These are phyloP conservation scores for Nannochloropsis salina DNA, from an alignment of 108 stramenopile species.

Conservation along the genomic window DNA sequence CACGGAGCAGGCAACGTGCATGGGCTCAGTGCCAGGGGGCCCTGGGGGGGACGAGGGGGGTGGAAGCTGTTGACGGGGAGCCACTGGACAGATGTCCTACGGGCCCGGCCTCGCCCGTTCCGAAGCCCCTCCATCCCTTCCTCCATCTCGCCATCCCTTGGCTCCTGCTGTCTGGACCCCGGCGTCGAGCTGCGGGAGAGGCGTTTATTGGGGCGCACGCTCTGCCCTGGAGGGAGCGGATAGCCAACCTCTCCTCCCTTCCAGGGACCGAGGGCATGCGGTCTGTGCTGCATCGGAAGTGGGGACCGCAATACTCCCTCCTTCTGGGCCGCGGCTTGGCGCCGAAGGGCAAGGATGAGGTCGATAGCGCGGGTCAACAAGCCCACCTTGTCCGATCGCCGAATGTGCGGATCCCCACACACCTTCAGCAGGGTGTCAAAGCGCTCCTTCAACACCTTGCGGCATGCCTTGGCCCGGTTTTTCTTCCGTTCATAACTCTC, in stretches of 20 bases:
- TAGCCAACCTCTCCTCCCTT: neutral
- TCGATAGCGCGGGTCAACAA: neutral
- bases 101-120: neutral
- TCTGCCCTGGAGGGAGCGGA: neutral
- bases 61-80: neutral
- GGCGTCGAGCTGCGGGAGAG: neutral
- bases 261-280: too few relatives aligned
- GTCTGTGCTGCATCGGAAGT: too few relatives aligned
- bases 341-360: neutral
- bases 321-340: neutral
- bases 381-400: conserved; percentile 4
- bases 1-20: neutral
- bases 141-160: neutral
- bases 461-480: neutral
- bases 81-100: neutral
- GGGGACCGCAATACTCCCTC: neutral
- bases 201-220: neutral
- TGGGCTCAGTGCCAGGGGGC: neutral
- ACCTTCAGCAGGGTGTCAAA: conserved; percentile 10
- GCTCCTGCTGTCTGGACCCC: neutral
- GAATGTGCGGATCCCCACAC: neutral
- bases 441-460: neutral
- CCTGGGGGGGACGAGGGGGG: neutral
- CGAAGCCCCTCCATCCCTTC: neutral
- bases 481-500: neutral